Base-by-base conservation (phyloP, 2,329 filamentous ascomycete genomes). In the Paraconiothyrium sp. region DNA sequence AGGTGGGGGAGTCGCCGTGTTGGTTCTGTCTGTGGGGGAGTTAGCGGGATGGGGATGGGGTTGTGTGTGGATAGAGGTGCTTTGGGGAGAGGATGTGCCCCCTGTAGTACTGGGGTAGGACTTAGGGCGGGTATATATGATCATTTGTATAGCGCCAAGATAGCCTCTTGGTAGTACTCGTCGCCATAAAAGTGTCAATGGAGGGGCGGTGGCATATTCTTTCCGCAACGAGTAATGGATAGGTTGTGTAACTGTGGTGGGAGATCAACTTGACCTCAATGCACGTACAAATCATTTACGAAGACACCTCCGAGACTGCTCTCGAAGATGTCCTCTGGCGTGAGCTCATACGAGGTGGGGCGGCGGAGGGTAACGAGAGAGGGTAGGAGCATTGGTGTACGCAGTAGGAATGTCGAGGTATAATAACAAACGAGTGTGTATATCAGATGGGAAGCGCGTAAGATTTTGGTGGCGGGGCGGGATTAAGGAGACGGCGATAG, bases 271-370 rank as follows among this genome's bases (percentile, higher is more conserved):
- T 20, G 20, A 20, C 1, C 20, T 20, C 14, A 9, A 7, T 34
- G 11, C 11, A 34, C 27, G 48, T 50, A 50, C 57, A 88, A 81
- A 77, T 92, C 89, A 75, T 91, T 88, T 4, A 88, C 85, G 79
- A 91, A 91, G 74, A 92, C 86, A 64, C 88, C 82, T 64, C 85
- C 86, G 1, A 91, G 84, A 0, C 87, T 83, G 2, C 82, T 81
- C 37, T 81, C 80, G 70, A 92, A 84, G 67, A 86, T 84, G 75
- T 90, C 88, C 76, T 90, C 88, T 0, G 88, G 83, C 57, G 80
- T 50, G 72, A 73, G 59, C 63, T 74, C 37, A 80, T 60, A 47
- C 58, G 59, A 50, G 30, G 47, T 24, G 3, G 72, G 74, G 32
- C 68, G 71, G 54, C 66, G 72, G 60, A 77, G 67, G 58, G 69